Evolutionary conservation across 2,329 filamentous ascomycete species (phyloP).

Genomic region (Anthostomella pinea): DNA sequence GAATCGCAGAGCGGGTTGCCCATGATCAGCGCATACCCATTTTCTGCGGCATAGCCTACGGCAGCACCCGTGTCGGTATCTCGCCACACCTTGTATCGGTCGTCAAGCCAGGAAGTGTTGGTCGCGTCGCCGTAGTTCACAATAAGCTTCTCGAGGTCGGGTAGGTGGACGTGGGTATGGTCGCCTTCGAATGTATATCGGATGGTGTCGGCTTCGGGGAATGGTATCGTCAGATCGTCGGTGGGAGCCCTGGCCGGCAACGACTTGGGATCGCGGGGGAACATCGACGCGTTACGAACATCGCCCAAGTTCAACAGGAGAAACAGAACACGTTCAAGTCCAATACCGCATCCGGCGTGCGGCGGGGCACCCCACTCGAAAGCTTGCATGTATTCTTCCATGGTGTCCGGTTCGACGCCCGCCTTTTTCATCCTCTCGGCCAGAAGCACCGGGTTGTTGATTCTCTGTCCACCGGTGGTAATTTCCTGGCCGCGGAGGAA

Average conservation of each 20-base stretch:
- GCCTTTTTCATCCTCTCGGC: constrained; percentile 71
- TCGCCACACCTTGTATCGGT: constrained; percentile 84
- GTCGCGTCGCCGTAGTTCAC: constrained; percentile 94
- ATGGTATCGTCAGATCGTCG: constrained; percentile 57
- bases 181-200: constrained; percentile 50
- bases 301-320: constrained; percentile 83
- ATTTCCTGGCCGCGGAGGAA: constrained; percentile 94
- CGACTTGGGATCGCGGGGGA: constrained; percentile 85
- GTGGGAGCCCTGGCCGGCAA: constrained; percentile 60
- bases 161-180: constrained; percentile 54
- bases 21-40: constrained; percentile 77
- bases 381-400: constrained; percentile 86
- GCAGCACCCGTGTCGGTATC: constrained; percentile 77
- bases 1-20: constrained; percentile 84
- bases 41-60: constrained; percentile 73
- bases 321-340: constrained; percentile 84
- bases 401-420: constrained; percentile 74
- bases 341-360: constrained; percentile 86
- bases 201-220: constrained; percentile 83
- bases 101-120: constrained; percentile 91
- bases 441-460: constrained; percentile 75
- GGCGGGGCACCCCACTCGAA: constrained; percentile 88
- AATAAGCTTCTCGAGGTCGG: constrained; percentile 80
- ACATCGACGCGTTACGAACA: constrained; percentile 83
- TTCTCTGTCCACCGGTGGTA: constrained; percentile 87